Evolutionary conservation across 805 yeast genomes (phyloP).

Genomic region (Nakazawaea ishiwadae): DNA sequence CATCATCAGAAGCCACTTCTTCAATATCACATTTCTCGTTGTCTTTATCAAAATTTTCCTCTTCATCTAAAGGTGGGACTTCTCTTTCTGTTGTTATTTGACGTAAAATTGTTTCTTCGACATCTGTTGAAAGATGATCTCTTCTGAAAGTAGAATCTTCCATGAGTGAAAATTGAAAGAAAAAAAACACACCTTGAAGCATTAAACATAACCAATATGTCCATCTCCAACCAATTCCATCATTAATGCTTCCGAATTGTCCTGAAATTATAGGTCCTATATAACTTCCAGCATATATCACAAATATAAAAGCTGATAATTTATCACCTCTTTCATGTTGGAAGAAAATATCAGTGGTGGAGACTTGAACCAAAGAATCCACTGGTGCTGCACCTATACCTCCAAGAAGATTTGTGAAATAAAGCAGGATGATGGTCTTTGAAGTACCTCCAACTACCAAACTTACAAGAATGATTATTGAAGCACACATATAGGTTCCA

Average conservation of each 20-base stretch:
- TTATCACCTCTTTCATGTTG: constrained; percentile 33
- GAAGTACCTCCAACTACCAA: constrained; percentile 25
- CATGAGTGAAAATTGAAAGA: constrained; percentile 32
- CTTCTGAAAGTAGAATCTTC: constrained; percentile 40
- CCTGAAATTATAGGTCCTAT: constrained; percentile 42
- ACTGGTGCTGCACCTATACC: constrained; percentile 32
- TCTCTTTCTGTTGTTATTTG: constrained; percentile 24
- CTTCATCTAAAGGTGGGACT: neutral
- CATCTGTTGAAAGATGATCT: constrained; percentile 14
- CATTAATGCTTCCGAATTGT: constrained; percentile 22
- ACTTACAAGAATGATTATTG: constrained; percentile 25
- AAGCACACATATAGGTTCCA: constrained; percentile 29
- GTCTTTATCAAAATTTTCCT: neutral
- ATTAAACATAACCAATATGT: constrained; percentile 28
- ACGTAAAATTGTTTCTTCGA: constrained; percentile 27
- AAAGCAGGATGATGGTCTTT: constrained; percentile 29
- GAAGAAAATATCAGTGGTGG: constrained; percentile 43
- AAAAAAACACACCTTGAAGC: constrained; percentile 29
- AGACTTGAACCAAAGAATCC: constrained; percentile 46
- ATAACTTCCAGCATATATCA: constrained; percentile 37
- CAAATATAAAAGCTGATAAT: constrained; percentile 34
- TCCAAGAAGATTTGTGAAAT: constrained; percentile 24
- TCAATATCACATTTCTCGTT: constrained; percentile 6
- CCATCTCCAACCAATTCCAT: constrained; percentile 38
- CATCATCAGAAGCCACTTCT: neutral